These are phyloP conservation scores for Calocybe indica DNA, from an alignment of 768 basidiomycete genomes.

Conservation along the genomic window DNA sequence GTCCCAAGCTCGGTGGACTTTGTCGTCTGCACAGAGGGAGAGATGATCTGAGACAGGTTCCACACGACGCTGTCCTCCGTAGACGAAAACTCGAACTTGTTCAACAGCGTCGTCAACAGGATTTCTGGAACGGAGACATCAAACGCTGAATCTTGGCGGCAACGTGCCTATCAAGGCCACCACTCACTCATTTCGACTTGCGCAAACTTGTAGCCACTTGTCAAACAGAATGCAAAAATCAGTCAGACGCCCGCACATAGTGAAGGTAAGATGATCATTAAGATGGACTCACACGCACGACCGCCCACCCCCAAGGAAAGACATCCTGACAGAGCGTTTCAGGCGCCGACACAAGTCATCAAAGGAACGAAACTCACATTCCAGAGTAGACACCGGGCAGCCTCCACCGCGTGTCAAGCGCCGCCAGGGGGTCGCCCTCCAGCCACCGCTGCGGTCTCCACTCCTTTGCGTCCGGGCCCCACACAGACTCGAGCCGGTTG, in stretches of 20 bases:
- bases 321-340: constrained; percentile 31
- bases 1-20: constrained; percentile 6
- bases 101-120: constrained; percentile 29
- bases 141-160: too few relatives aligned
- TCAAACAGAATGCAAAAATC: neutral
- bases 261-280: too few relatives aligned
- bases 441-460: constrained; percentile 57
- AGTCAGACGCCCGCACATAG: too few relatives aligned
- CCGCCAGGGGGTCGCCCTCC: constrained; percentile 7
- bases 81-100: constrained; percentile 26
- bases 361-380: constrained; percentile 30
- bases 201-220: constrained; percentile 48
- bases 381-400: constrained; percentile 46
- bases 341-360: too few relatives aligned
- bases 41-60: constrained; percentile 44
- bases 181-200: constrained; percentile 50
- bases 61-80: constrained; percentile 35
- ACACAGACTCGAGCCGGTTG: constrained; percentile 43
- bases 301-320: constrained; percentile 48
- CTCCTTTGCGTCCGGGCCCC: constrained; percentile 42
- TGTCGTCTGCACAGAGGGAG: constrained; percentile 28
- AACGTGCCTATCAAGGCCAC: neutral
- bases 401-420: constrained; percentile 10
- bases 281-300: constrained; percentile 43
- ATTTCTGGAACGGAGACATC: constrained; percentile 23